phyloP scores from a whole-genome alignment of 371 early-diverging fungal species.

The Mortierella sp. region DNA sequence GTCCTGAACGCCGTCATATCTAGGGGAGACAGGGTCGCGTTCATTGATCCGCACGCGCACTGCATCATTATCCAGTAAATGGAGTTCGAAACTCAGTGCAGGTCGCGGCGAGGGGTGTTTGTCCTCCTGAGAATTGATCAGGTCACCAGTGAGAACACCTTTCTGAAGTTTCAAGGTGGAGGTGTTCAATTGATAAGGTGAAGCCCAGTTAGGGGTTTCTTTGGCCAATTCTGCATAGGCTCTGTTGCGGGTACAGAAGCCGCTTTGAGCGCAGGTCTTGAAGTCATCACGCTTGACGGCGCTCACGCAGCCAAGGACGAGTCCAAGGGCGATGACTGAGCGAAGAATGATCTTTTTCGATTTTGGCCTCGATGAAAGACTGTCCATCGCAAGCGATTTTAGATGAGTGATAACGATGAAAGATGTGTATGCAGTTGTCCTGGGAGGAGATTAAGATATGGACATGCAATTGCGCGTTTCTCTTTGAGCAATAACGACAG shows the following conservation, averaged over 20 bases:
- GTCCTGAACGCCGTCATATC: slow-evolving; percentile 79
- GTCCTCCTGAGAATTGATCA: slow-evolving; percentile 67
- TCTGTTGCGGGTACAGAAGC: slow-evolving; percentile 92
- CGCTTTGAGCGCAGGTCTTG: slow-evolving; percentile 89
- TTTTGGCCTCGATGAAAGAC: neutral
- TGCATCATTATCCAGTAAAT: slow-evolving; percentile 68
- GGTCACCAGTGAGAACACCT: slow-evolving; percentile 68
- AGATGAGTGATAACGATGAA: slow-evolving; percentile 3
- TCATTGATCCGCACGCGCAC: slow-evolving; percentile 81
- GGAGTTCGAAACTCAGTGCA: slow-evolving; percentile 62
- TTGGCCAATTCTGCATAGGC: slow-evolving; percentile 82
- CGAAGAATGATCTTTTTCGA: slow-evolving; percentile 31
- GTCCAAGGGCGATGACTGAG: slow-evolving; percentile 45
- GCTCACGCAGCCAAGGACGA: slow-evolving; percentile 30
- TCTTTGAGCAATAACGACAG: too few relatives aligned
- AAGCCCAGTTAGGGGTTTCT: slow-evolving; percentile 50
- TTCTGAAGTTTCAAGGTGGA: slow-evolving; percentile 59
- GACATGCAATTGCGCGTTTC: too few relatives aligned
- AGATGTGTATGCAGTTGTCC: neutral
- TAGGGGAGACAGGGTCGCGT: slow-evolving; percentile 72
- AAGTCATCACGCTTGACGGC: slow-evolving; percentile 87
- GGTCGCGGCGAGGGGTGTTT: slow-evolving; percentile 36
- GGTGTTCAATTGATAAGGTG: slow-evolving; percentile 74
- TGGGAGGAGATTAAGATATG: too few relatives aligned
- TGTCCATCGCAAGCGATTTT: neutral